Evolutionary conservation across 116 monocot species (phyloP).

Genomic region (Iris pallida): DNA sequence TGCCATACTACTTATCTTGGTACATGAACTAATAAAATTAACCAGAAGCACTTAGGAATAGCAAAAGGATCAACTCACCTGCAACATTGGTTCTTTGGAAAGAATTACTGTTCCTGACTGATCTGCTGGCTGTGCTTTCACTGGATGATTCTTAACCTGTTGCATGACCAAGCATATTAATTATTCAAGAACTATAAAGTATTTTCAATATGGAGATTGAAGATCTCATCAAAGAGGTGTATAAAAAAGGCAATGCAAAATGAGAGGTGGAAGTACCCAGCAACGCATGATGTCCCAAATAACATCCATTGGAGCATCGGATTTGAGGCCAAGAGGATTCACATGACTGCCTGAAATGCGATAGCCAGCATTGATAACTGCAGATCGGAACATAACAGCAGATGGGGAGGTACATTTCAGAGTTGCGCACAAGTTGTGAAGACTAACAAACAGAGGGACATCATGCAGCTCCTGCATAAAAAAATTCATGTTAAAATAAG

Average conservation of each 20-base stretch:
- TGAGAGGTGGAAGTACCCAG: constrained; percentile 49
- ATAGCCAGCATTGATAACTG: constrained; percentile 94
- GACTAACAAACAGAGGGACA: constrained; percentile 83
- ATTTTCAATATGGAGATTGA: background rate
- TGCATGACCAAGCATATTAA: background rate
- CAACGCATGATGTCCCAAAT: constrained; percentile 99
- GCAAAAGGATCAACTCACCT: constrained; percentile 35
- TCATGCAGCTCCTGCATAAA: constrained; percentile 74
- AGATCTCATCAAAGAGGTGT: background rate
- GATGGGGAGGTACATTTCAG: constrained; percentile 91
- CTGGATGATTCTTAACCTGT: constrained; percentile 87
- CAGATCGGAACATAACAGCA: constrained; percentile 82
- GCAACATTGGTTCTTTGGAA: constrained; percentile 64
- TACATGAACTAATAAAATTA: background rate
- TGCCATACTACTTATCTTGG: too few species aligned
- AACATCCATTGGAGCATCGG: constrained; percentile 88
- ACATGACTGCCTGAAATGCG: constrained; percentile 89
- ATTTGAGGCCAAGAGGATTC: constrained; percentile 82
- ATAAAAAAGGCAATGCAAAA: background rate
- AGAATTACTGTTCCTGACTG: constrained; percentile 86
- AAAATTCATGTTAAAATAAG: background rate
- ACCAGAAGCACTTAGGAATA: background rate
- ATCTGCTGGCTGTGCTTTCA: constrained; percentile 71
- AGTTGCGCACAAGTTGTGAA: constrained; percentile 79
- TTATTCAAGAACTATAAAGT: background rate